Base-by-base conservation (phyloP, 1,284 basidiomycete genomes). In the Moniliophthora roreri region DNA sequence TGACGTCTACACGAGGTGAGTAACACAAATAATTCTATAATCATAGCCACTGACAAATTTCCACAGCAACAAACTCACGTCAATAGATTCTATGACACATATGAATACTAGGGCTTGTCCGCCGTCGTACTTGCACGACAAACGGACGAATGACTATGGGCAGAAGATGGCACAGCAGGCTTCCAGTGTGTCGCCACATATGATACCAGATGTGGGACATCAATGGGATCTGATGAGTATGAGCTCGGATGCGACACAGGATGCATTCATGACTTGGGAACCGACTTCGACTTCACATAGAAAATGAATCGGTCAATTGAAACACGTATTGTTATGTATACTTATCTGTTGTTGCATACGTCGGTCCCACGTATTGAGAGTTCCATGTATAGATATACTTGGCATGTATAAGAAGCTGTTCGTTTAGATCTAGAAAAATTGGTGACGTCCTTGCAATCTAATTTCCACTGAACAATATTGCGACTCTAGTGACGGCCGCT, bases 1-100 rank as follows among this genome's bases (percentile, higher is more conserved):
- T 15, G 80, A 81, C 59, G 53, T 63, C 34, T 69, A 76, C 51
- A 71, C 75, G 6, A 73, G 68, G 79, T 79, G 36, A 28, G 34
- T 51, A 13, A 45, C 11, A 15, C 13, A 32, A 2, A 9, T 44
- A 9, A 6, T 21, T n/a, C 23, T 20, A 20, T 24, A 41, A 4
- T 50, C 24, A 32, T 34, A 20, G n/a, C n/a, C 15, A 34, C 9
- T 16, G 32, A 40, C 20, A 15, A 5, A 53, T 38, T 40, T 24
- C 46, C 24, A 39, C 34, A 39, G 34, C 47, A 20, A 42, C 24
- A n/a, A 2, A 10, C 24, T 23, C 36, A 24, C 26, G 15, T 48
- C 45, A 26, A 35, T 38, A 3, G 44, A 46, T 13, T 46, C 24
- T 13, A n/a, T 28, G 15, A n/a, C 24, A 26, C 24, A 23, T 46